Base-by-base conservation (phyloP, 1,284 basidiomycete species). In the Cystobasidium slooffiae region DNA sequence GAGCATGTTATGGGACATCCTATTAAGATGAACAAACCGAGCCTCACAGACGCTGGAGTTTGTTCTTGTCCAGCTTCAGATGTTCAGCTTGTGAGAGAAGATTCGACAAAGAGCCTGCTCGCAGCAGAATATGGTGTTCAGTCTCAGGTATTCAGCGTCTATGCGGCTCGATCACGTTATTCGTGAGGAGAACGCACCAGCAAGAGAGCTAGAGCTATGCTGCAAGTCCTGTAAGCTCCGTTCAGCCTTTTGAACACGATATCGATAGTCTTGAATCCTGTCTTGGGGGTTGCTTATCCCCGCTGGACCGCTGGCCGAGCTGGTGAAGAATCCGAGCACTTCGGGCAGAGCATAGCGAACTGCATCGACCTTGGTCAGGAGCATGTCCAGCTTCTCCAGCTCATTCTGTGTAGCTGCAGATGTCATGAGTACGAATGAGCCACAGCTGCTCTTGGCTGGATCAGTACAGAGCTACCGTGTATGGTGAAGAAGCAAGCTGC, bases 321-420 rank as follows among this genome's bases (percentile, higher is more conserved):
- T 44, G 31, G 51, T 52, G 43, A 73, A 52, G 49, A 62, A 59
- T 37, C 51, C 61, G 41, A 73, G n/a, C 44, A 73, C 51, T 31
- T 37, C 62, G n/a, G 70, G 70, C 20, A 73, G 63, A 52, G 63
- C 51, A 52, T 56, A 73, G 49, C 70, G 70, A 43, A 73, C 62
- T 49, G 70, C 70, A 53, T 73, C 70, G 55, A 73, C 4, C 70
- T 73, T 65, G 62, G 22, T 49, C 18, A 73, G 70, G 52, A 65
- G 62, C 24, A 53, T 62, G 53, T 73, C 70, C 16, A 73, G 51
- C 51, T 65, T 52, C 46, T 73, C 70, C 37, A 73, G 62, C 59
- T 73, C 62, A 41, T 64, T 65, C 16, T 37, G 56, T 12, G 53
- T 49, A 46, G 37, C 43, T 47, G 66, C 43, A 18, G 20, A 47